phyloP scores from a whole-genome alignment of 306 rosid genomes.

The Fragaria ananassa region DNA sequence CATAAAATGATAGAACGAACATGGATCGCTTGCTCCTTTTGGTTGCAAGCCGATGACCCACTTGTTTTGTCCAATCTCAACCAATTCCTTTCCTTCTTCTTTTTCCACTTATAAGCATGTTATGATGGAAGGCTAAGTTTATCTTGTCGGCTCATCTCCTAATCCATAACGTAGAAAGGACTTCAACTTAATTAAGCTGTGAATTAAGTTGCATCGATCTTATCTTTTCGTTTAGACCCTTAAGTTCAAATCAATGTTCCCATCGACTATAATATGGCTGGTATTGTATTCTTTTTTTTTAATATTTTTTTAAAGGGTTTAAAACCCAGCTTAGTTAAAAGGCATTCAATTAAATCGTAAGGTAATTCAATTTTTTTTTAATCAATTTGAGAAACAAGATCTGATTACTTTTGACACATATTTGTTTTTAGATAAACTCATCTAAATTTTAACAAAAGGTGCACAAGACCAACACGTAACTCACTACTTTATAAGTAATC shows the following conservation, averaged over 20 bases:
- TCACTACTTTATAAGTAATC: too few species aligned
- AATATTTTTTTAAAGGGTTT: too few species aligned
- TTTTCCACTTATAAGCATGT: not conserved
- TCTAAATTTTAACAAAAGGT: too few species aligned
- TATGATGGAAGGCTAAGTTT: not conserved
- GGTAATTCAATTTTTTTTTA: too few species aligned
- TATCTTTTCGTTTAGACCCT: not conserved
- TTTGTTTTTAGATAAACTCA: too few species aligned
- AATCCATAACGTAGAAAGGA: not conserved
- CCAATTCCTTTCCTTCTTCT: not conserved
- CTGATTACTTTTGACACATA: fast-evolving
- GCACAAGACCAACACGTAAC: too few species aligned
- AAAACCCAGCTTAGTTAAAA: too few species aligned
- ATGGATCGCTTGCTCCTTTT: constrained; percentile 34
- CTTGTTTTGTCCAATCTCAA: constrained; percentile 59
- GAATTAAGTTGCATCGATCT: not conserved
- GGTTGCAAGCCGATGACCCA: constrained; percentile 49
- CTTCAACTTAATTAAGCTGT: not conserved
- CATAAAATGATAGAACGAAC: constrained; percentile 13
- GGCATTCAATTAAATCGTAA: too few species aligned
- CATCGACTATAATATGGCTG: too few species aligned
- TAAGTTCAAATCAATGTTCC: too few species aligned
- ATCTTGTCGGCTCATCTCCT: not conserved
- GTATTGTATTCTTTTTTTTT: too few species aligned
- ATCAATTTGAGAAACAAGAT: too few species aligned